These are phyloP conservation scores for Nigrograna mackinnonii DNA, from an alignment of 2,329 filamentous ascomycete genomes.

Conservation along the genomic window DNA sequence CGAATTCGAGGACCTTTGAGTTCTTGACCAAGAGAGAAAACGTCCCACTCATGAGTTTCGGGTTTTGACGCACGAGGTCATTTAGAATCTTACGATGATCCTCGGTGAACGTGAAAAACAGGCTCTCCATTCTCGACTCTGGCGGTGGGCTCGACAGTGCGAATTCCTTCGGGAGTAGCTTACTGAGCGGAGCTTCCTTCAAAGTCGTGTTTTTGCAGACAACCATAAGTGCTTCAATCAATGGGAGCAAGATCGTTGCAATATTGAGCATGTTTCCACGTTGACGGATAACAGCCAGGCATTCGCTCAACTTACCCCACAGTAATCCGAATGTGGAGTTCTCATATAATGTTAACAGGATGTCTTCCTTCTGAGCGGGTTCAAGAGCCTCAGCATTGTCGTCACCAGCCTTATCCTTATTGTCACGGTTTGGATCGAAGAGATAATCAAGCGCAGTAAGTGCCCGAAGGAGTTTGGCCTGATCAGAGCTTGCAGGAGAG, in stretches of 20 bases:
- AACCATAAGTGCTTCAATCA: constrained; percentile 98
- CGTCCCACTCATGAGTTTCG: constrained; percentile 97
- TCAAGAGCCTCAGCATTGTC: constrained; percentile 55
- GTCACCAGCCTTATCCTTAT: constrained; percentile 50
- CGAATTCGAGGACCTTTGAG: constrained; percentile 97
- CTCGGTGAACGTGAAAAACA: constrained; percentile 98
- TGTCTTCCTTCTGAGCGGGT: constrained; percentile 74
- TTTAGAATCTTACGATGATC: constrained; percentile 97
- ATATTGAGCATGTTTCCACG: constrained; percentile 97
- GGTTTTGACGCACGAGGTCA: constrained; percentile 94
- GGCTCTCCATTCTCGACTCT: constrained; percentile 78
- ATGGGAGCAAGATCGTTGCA: constrained; percentile 88
- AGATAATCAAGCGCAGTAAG: constrained; percentile 94
- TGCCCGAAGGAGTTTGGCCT: constrained; percentile 91
- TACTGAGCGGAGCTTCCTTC: constrained; percentile 62
- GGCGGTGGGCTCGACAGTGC: constrained; percentile 75
- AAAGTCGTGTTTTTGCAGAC: constrained; percentile 97
- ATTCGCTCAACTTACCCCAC: constrained; percentile 91
- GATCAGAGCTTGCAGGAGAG: constrained; percentile 92
- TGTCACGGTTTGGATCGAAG: constrained; percentile 78
- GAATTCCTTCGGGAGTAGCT: constrained; percentile 63
- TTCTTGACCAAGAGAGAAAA: constrained; percentile 97
- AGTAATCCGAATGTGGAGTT: constrained; percentile 86
- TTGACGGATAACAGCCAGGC: constrained; percentile 83
- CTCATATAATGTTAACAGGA: constrained; percentile 86